Conservation (phyloP, 352 stramenopile species). For the Phytopythium oedochilum region DNA sequence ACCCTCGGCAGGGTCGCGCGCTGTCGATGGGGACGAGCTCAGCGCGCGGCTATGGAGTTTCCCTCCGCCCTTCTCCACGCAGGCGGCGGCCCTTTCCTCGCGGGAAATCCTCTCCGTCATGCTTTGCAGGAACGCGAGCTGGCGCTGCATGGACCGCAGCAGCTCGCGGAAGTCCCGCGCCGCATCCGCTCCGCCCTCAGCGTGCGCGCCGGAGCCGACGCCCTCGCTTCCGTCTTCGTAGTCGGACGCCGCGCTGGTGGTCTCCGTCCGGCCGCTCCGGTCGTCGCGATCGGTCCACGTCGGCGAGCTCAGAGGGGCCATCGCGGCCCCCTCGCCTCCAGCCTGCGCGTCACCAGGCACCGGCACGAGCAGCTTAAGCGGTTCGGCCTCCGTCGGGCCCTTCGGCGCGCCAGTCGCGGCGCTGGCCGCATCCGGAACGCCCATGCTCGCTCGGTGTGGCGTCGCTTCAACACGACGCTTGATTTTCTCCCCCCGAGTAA, state of each 20-base stretch:
- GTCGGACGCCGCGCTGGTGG: not conserved
- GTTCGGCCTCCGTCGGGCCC: not conserved
- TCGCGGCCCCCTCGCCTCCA: not conserved
- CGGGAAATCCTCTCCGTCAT: not conserved
- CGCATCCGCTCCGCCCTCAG: not conserved
- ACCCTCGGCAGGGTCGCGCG: no score
- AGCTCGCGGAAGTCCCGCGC: conserved; percentile 1
- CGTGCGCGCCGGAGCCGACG: not conserved
- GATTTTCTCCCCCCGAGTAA: no score
- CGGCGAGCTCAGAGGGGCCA: not conserved
- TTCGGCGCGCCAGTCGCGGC: not conserved
- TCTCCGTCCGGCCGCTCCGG: conserved; percentile 1
- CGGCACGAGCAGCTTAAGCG: not conserved
- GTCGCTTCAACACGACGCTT: conserved; percentile 6
- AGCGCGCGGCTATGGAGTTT: no score
- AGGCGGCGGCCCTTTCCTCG: no score
- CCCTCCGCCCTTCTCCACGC: no score
- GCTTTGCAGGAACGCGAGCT: conserved; percentile 4
- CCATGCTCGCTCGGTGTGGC: not conserved
- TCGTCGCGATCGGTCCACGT: conserved; percentile 2
- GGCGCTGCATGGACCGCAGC: conserved; percentile 8
- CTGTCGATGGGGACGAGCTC: not conserved
- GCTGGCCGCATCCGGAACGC: not conserved
- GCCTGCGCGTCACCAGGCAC: not conserved
- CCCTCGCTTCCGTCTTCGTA: not conserved